Evolutionary conservation across 2,329 filamentous ascomycete genomes (phyloP), one percentile per base, ranked within the genome.

Genomic region (Colletotrichum cordylinicola): DNA sequence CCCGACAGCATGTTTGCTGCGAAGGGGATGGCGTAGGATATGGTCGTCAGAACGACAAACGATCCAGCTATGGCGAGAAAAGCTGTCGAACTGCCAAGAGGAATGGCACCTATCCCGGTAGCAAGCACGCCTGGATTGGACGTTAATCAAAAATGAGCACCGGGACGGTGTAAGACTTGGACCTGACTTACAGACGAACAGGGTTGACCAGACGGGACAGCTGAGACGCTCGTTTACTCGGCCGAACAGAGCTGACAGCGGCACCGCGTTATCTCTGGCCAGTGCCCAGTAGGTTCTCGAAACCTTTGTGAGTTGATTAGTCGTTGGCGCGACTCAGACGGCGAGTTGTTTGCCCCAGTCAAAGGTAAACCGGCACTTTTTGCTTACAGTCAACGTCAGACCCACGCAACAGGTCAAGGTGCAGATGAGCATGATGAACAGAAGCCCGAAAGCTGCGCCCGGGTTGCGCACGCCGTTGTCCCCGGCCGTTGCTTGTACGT

Each of bases 211-310:
- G 74, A 93, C 85, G 1, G 91, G 91, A 79, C 91, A 92, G 70
- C 90, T 90, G 72, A 91, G 87, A 2, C 78, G 83, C 76, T 87
- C 85, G 80, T 90, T 88, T 78, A 93, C 90, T 48, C 31, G 35
- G 2, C 37, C 72, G 21, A 75, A 72, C 9, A 75, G 6, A 4
- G 31, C 67, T 4, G 21, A 86, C 79, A 92, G 90, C 0, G 91
- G 91, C 4, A 91, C 91, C 4, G 91, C 91, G 52, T 90, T 88
- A 80, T 93, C 91, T 37, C 91, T 89, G 48, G 91, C 90, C 21
- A 91, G 82, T 2, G 87, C 86, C 89, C 89, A 91, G 82, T 87
- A 89, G 39, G 86, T 82, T 21, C 81, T 80, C 52, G 80, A 79
- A 75, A 77, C 79, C 78, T 76, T 52, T 2, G 8, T 12, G 12